These are phyloP conservation scores for Vicia sativa DNA, from an alignment of 306 rosid genomes.

Conservation along the genomic window DNA sequence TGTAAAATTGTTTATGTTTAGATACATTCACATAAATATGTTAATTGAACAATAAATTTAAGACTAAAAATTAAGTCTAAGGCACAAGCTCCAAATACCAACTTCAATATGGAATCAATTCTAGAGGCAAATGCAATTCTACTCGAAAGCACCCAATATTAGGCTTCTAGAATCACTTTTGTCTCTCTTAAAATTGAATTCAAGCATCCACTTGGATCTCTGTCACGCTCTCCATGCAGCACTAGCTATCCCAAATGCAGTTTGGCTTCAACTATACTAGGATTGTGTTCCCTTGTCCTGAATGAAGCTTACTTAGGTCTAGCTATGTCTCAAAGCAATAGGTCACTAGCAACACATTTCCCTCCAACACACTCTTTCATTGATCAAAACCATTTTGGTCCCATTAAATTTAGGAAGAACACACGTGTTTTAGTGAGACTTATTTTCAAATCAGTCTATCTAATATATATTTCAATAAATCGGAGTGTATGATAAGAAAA, in stretches of 20 bases:
- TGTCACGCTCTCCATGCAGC: not conserved
- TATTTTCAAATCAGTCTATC: no score
- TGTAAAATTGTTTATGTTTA: not conserved
- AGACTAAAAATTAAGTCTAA: not conserved
- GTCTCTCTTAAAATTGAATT: not conserved
- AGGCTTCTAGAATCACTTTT: not conserved
- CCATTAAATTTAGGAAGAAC: not conserved
- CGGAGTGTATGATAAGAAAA: no score
- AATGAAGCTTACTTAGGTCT: not conserved
- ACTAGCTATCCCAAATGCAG: not conserved
- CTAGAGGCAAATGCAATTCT: conserved; percentile 1
- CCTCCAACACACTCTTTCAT: not conserved
- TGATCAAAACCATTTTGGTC: not conserved
- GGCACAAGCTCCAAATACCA: not conserved
- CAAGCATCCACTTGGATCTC: not conserved
- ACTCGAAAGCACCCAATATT: not conserved
- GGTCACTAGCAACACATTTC: not conserved
- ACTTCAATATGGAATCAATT: not conserved
- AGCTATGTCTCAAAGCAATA: not conserved
- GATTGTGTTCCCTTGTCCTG: not conserved
- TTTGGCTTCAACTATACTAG: not conserved
- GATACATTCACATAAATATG: not conserved
- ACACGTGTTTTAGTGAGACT: not conserved
- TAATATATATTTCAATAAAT: no score
- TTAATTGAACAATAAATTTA: not conserved